Base-by-base conservation (phyloP, 768 basidiomycete genomes). In the Albatrellus ellisii region DNA sequence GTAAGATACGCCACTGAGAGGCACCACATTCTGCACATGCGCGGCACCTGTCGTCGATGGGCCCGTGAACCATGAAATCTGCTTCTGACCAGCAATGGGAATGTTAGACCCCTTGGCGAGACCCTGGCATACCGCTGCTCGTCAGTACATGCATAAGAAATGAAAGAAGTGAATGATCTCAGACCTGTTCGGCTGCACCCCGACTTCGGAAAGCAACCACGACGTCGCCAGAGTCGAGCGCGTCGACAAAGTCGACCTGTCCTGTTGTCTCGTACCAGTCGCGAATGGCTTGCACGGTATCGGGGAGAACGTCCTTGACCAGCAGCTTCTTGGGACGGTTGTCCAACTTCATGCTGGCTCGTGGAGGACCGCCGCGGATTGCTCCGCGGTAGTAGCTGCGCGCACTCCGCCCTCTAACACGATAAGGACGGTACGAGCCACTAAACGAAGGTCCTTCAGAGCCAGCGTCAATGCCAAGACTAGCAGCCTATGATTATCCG, bases 231-330 rank as follows among this genome's bases (percentile, higher is more conserved):
- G 59, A 56, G n/a, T 74, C 77, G 7, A 63, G 51, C 26, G 58
- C 55, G 39, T 80, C 72, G 21, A 82, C 59, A 2, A 72, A 69
- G 21, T 88, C 87, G 43, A 89, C 56, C 48, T 79, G 81, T 18
- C 82, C 83, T 1, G 69, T 69, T 10, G 73, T 78, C 70, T 88
- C 84, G 56, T 81, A 94, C 83, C 86, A 92, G 51, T 85, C 78
- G 47, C 72, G 74, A 45, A 91, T 62, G 5, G 72, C 68, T 46
- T 79, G 75, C 25, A 75, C 47, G 24, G 65, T 64, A n/a, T 65
- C 65, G 15, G 70, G 68, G 26, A 66, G 60, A 7, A 73, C 73
- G 27, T 80, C 84, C 54, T 85, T 80, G 22, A 95, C 65, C 17
- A 82, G 60, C 18, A 95, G 62, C 59, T 75, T 79, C 63, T 78